phyloP scores from a whole-genome alignment of 805 yeast genomes.

The Yarrowia yakushimensis region DNA sequence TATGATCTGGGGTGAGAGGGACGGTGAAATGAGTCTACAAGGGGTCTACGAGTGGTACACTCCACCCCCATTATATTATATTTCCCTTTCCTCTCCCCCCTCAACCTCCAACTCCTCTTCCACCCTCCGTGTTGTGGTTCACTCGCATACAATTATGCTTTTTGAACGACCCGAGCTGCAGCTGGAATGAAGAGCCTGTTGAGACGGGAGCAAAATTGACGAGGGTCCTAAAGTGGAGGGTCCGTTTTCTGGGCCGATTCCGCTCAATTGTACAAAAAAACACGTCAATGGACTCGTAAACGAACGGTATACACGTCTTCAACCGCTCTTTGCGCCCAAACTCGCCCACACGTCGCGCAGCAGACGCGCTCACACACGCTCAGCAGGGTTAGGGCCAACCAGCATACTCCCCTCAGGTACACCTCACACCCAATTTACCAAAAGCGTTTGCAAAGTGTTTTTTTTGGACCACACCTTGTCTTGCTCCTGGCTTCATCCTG shows the following conservation, averaged over 20 bases:
- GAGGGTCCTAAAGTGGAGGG: not conserved
- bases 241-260: not conserved
- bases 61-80: no score
- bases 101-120: not conserved
- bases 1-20: not conserved
- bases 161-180: constrained; percentile 11
- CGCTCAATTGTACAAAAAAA: not conserved
- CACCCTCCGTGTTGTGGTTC: not conserved
- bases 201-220: not conserved
- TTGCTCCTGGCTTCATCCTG: constrained; percentile 12
- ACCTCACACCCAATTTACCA: constrained; percentile 19
- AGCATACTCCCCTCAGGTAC: constrained; percentile 6
- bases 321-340: not conserved
- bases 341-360: not conserved
- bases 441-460: constrained; percentile 23
- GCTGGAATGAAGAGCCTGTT: constrained; percentile 23
- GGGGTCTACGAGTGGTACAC: not conserved
- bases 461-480: not conserved
- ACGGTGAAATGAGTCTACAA: not conserved
- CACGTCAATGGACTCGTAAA: not conserved
- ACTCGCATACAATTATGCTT: constrained; percentile 1
- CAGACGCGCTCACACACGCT: not conserved
- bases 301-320: no score
- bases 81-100: no score
- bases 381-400: not conserved